phyloP scores from a whole-genome alignment of 2,329 filamentous ascomycete genomes.

The Alternaria sp. region DNA sequence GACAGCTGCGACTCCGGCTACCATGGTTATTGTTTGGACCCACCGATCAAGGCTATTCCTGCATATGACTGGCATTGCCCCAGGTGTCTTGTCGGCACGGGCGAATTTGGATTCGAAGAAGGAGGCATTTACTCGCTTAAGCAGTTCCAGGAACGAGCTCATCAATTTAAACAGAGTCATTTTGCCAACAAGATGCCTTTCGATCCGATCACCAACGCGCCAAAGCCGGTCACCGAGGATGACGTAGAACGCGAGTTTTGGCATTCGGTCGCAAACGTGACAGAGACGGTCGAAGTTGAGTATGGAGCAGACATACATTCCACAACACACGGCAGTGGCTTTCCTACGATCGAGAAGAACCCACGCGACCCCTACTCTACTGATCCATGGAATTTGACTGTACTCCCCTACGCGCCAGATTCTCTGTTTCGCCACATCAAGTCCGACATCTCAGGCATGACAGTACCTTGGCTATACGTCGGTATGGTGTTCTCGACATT shows the following conservation, averaged over 20 bases:
- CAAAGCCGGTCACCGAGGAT: slow-evolving; percentile 86
- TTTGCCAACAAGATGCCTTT: slow-evolving; percentile 91
- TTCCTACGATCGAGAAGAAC: slow-evolving; percentile 91
- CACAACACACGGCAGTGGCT: slow-evolving; percentile 96
- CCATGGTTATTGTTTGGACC: slow-evolving; percentile 89
- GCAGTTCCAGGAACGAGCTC: slow-evolving; percentile 95
- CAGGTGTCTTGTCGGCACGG: slow-evolving; percentile 92
- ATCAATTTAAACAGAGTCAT: slow-evolving; percentile 92
- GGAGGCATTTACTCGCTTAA: slow-evolving; percentile 94
- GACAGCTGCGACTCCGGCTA: slow-evolving; percentile 92
- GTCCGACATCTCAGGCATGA: slow-evolving; percentile 98
- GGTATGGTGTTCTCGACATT: slow-evolving; percentile 99
- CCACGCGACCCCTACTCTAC: slow-evolving; percentile 86
- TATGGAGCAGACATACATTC: slow-evolving; percentile 99
- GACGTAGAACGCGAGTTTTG: slow-evolving; percentile 98
- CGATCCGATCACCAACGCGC: slow-evolving; percentile 82
- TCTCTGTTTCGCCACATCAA: slow-evolving; percentile 98
- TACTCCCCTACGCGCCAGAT: slow-evolving; percentile 87
- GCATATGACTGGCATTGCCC: slow-evolving; percentile 96
- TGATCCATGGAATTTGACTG: slow-evolving; percentile 95
- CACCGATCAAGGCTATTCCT: slow-evolving; percentile 78
- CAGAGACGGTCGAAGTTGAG: slow-evolving; percentile 96
- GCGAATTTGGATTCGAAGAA: slow-evolving; percentile 97
- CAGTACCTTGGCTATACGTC: slow-evolving; percentile 98
- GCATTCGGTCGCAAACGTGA: slow-evolving; percentile 90